Base-by-base conservation (phyloP, 176 grass and related monocot genomes). In the Canna indica region DNA sequence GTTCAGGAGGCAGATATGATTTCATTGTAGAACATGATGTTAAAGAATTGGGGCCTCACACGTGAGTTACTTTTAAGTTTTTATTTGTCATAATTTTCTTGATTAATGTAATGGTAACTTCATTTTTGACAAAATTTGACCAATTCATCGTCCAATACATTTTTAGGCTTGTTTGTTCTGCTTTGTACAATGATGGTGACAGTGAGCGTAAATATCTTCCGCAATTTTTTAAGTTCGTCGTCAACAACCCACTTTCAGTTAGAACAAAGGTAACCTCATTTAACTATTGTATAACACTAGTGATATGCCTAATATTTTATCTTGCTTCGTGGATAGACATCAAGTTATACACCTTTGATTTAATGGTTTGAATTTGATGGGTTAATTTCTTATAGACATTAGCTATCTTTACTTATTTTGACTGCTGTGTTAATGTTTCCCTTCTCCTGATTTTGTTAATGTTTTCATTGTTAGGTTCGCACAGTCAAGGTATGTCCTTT, bases 1-100 rank as follows among this genome's bases (percentile, higher is more conserved):
- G 94, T 74, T 84, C 94, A 31, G 89, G 89, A 25, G 94, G 94
- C 76, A 88, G 94, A 93, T 93, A 90, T 78, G 89, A 99, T 75
- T 99, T 99, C 74, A 90, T 93, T 47, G 94, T 99, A 66, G 94
- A 99, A 76, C 89, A 99, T 78, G 94, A 99, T 88, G 86, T 99
- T 78, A 93, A 99, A 83, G 94, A 99, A 86, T 71, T 93, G 52
- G 89, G 90, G 66, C 76, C 81, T 53, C 94, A 99, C 72, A 93
- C 94, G 94, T 99, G 88, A 36, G 45, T 70, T 78, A 58, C 47
- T 85, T 76, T 56, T 69, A 7, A 76, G 1, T 50, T 74, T 77
- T 72, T 69, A 36, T 71, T 2, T 42, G 0, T 32, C 38, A 45
- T 72, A 24, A 5, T 78, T 77, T 64, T 59, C 68, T 70, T 73